Evolutionary conservation across 2,329 filamentous ascomycete genomes (phyloP).

Genomic region (Phialophora tarda): DNA sequence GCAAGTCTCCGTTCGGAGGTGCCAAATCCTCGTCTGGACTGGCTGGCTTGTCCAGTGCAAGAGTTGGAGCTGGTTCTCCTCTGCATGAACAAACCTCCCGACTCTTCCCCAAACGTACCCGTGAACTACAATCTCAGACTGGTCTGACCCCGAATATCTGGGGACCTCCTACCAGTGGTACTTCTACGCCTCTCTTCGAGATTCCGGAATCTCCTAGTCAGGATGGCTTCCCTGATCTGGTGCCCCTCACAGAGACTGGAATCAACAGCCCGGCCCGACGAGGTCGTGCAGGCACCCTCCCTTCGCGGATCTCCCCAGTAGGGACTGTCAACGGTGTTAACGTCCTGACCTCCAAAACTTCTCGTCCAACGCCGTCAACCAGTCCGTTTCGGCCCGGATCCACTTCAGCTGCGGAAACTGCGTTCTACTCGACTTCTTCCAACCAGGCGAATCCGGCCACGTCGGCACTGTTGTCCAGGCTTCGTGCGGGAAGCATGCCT

Average conservation of each 20-base stretch:
- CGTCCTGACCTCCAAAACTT: constrained; percentile 73
- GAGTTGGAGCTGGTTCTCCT: constrained; percentile 92
- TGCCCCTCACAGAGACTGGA: constrained; percentile 69
- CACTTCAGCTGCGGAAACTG: constrained; percentile 45
- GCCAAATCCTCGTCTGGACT: constrained; percentile 36
- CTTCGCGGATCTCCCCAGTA: constrained; percentile 86
- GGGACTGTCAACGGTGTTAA: constrained; percentile 64
- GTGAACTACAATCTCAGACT: constrained; percentile 97
- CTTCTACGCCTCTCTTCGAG: constrained; percentile 93
- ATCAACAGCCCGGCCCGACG: constrained; percentile 72
- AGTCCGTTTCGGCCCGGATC: constrained; percentile 78
- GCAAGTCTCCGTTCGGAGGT: constrained; percentile 38
- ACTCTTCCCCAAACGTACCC: constrained; percentile 92
- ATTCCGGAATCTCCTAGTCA: constrained; percentile 93
- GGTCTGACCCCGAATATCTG: constrained; percentile 79
- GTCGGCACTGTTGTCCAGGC: constrained; percentile 78
- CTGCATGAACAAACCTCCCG: constrained; percentile 86
- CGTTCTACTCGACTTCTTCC: constrained; percentile 46
- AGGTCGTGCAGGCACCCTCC: constrained; percentile 91
- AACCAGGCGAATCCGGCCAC: constrained; percentile 61
- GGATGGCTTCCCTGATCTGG: constrained; percentile 92
- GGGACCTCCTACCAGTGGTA: constrained; percentile 95
- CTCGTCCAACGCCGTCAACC: constrained; percentile 82
- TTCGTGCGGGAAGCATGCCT: constrained; percentile 92
- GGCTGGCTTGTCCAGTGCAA: constrained; percentile 59